Base-by-base conservation (phyloP, 2,329 filamentous ascomycete species). In the Fusarium camptoceras region DNA sequence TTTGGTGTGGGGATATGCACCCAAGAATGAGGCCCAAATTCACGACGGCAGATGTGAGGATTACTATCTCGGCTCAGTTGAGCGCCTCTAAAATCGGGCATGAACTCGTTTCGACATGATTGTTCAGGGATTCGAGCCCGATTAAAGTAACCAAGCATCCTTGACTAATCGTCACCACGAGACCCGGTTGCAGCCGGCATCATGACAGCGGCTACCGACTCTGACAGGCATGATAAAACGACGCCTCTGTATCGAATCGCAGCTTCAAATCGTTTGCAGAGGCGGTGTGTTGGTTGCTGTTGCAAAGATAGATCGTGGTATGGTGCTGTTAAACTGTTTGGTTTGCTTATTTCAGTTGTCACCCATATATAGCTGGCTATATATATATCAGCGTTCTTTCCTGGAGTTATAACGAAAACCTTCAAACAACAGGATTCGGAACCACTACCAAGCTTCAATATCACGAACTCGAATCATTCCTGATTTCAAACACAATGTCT, bases 131-230 rank as follows among this genome's bases (percentile, higher is more conserved):
- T 58, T 51, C 27, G 48, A 57, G 64, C 67, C 72, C 48, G 55
- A 72, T 55, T 25, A 59, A 70, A 68, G 62, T 63, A 73, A 68
- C 63, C 63, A 47, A 39, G 25, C 44, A 65, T 70, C 68, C 68
- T 59, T 68, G 65, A 46, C 51, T 44, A 42, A 58, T 68, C 50
- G 58, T 50, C 68, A 68, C 71, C 68, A 70, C 72, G 63, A 70
- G 65, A 63, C 60, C 70, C 57, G 56, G 48, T 50, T 68, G 60
- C 68, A 64, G 63, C 59, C 56, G 65, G 67, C 51, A 58, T 47
- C 57, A 64, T 64, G 68, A 63, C 62, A 60, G 51, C 57, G 42
- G 64, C 64, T 63, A 73, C 55, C 59, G 64, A 53, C 63, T 71
- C 51, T 65, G 46, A 49, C 53, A 50, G 48, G 49, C 59, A 53